A percentile compares a stretch with the other conserved stretches of the same genome.
Conservation (phyloP, 345 rosid genomes). For the Nasturtium officinale region DNA sequence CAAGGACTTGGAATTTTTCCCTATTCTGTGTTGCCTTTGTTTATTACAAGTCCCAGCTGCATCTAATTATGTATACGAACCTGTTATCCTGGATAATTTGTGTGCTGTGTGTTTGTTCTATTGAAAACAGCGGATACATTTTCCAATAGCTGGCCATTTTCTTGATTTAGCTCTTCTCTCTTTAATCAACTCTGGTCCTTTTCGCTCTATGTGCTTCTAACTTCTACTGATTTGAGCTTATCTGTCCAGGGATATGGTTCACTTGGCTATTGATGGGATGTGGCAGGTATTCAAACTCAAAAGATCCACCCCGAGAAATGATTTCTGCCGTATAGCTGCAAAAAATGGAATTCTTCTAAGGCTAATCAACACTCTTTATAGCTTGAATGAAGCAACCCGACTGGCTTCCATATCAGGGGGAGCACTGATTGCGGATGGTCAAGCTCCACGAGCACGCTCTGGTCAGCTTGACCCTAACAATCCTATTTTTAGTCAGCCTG, state of each 20-base stretch:
- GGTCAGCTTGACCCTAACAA: constrained; percentile 74
- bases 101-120: constrained; percentile 15
- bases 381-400: constrained; percentile 94
- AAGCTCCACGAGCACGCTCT: constrained; percentile 66
- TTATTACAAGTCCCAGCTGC: constrained; percentile 19
- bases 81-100: background rate
- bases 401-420: constrained; percentile 71
- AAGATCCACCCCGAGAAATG: constrained; percentile 91
- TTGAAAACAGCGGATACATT: background rate
- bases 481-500: constrained; percentile 66
- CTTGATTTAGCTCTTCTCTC: constrained; percentile 18
- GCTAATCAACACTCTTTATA: constrained; percentile 91
- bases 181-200: constrained; percentile 5
- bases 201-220: constrained; percentile 9
- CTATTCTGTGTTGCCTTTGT: constrained; percentile 4
- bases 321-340: constrained; percentile 94
- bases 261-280: constrained; percentile 98
- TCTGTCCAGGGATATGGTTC: constrained; percentile 96
- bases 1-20: background rate
- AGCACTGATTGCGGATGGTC: constrained; percentile 61
- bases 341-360: constrained; percentile 84
- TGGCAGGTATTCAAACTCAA: constrained; percentile 99
- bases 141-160: constrained; percentile 5
- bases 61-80: constrained; percentile 2
- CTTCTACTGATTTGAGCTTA: constrained; percentile 43